Base-by-base conservation (phyloP, 805 yeast species). In the Saturnispora zaruensis region DNA sequence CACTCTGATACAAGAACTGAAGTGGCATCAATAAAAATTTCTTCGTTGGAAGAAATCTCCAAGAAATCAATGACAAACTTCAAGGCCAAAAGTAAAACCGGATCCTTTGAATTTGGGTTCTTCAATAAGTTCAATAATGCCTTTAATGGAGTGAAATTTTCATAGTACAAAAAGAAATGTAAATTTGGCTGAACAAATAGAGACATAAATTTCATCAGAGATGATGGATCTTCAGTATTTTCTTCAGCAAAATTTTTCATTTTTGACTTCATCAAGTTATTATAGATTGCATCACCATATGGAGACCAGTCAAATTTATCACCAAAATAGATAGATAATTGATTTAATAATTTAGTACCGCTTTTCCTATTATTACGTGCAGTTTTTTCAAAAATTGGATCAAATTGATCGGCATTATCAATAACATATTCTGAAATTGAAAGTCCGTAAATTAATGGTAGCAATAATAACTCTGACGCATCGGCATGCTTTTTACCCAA, bases 151-250 rank as follows among this genome's bases (percentile, higher is more conserved):
- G 76, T 70, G 46, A 66, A 71, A 43, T 82, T 75, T 54, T 85
- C 84, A 49, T 72, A 65, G 49, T 73, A 73, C 41, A 87, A 65
- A 51, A 83, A 77, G 13, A 71, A 70, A 44, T 73, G 67, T 36
- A 82, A 70, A 21, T 69, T 67, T 5, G 70, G 67, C 30, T 66
- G 62, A 4, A 71, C 61, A 45, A 84, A 69, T 81, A 95, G 77
- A 6, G 78, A 65, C 58, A 91, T 75, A 8, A 88, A 61, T 50
- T 72, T 77, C 77, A 90, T 68, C 41, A 91, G 62, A 0, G 95
- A 76, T 0, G 97, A 88, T 0, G 91, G 82, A 58, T 84, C 88
- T 60, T 88, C 95, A 30, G 84, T 69, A 62, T 91, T 93, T 58
- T 85, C 96, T 38, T 68, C 74, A 3, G 83, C 83, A 64, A 91